These are phyloP conservation scores for Coemansia interrupta DNA, from an alignment of 192 early-diverging fungal species.

Conservation along the genomic window DNA sequence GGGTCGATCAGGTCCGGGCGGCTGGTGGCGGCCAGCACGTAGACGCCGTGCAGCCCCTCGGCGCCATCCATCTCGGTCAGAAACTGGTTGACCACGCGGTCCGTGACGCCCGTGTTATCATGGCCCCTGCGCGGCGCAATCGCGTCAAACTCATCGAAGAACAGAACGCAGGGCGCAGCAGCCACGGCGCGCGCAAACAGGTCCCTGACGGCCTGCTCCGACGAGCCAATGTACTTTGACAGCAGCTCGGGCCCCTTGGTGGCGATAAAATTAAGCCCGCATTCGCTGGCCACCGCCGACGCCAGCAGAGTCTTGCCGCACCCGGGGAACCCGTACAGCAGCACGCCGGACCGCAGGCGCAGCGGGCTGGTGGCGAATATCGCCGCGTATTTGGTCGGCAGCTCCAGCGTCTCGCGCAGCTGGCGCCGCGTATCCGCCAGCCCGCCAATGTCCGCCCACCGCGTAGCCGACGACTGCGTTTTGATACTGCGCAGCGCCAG, in stretches of 20 bases:
- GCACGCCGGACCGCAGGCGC: slow-evolving; percentile 84
- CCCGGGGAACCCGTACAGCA: slow-evolving; percentile 96
- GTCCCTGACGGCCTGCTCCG: slow-evolving; percentile 91
- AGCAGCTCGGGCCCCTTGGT: slow-evolving; percentile 97
- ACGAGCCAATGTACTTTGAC: slow-evolving; percentile 98
- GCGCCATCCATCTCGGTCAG: slow-evolving; percentile 99
- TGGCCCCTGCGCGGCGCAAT: slow-evolving; percentile 96
- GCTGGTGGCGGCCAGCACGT: slow-evolving; percentile 89
- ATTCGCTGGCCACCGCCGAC: slow-evolving; percentile 92
- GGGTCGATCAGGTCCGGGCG: slow-evolving; percentile 85
- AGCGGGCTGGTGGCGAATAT: slow-evolving; percentile 88
- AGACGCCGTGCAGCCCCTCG: slow-evolving; percentile 92
- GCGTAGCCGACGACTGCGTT: slow-evolving; percentile 67
- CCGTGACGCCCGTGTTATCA: slow-evolving; percentile 97
- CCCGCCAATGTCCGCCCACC: slow-evolving; percentile 89
- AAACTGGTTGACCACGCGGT: slow-evolving; percentile 98
- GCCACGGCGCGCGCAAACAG: slow-evolving; percentile 91
- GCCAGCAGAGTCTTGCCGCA: slow-evolving; percentile 97
- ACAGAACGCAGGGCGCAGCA: slow-evolving; percentile 90
- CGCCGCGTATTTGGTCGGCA: slow-evolving; percentile 88
- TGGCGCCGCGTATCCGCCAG: slow-evolving; percentile 74
- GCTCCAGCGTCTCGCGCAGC: slow-evolving; percentile 89
- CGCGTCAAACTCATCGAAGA: slow-evolving; percentile 98
- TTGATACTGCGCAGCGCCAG: slow-evolving; percentile 75
- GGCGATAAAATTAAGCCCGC: slow-evolving; percentile 93